Evolutionary conservation across 2,329 filamentous ascomycete genomes (phyloP), one percentile per base, ranked within the genome.

Genomic region (Periconia sp.): DNA sequence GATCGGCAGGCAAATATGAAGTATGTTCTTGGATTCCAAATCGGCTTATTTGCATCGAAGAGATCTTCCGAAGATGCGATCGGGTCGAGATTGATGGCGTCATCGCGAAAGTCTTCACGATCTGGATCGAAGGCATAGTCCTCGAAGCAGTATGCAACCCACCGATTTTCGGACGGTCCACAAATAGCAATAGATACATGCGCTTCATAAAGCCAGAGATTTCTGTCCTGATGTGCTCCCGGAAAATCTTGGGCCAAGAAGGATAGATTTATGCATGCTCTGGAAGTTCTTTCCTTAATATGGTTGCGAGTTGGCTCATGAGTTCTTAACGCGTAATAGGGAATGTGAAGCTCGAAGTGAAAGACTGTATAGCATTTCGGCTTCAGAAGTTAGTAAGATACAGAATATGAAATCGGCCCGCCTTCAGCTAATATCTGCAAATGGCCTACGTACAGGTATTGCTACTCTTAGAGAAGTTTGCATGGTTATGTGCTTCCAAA

Each of bases 1-100:
- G 10, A 11, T 4, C 6, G 13, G 8, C 23, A 26, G 16, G 33
- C 16, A 15, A 24, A 11, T 4, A 40, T 12, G 28, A 15, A 40
- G 19, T 40, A 40, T 21, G 32, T 18, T n/a, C 37, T 40, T 15
- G 37, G 37, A 22, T 40, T 33, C 28, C 26, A 40, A 12, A 33
- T 32, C 3, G 37, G 37, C 22, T 25, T 10, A 15, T 40, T 40
- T 6, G 37, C 37, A 19, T 40, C 12, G 16, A 40, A 4, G n/a
- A n/a, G n/a, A 12, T 25, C 22, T 9, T 13, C 28, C 9, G 23
- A 17, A 7, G 26, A 6, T 9, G 29, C 26, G 9, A 40, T 16
- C 13, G 7, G 37, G 15, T 40, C 37, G 2, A n/a, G 17, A 15
- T 16, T 8, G 21, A 33, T 32, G 26, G 17, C 17, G 24, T 17